Conservation (phyloP, 2,329 filamentous ascomycete genomes). For the Magnaporthales sp. region DNA sequence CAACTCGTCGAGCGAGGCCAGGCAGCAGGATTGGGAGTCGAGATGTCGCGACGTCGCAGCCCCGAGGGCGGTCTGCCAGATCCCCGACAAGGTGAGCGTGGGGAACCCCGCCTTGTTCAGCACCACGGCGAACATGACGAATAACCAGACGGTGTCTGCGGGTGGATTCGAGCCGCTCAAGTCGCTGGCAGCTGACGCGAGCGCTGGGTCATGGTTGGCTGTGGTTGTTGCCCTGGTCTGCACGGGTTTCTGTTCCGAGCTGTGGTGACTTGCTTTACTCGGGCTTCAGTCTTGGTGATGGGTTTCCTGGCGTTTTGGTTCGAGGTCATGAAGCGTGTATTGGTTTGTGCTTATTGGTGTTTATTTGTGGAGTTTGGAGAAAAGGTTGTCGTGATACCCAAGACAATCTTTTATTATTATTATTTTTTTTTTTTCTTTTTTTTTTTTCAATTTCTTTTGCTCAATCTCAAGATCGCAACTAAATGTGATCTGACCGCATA, state of each 20-base stretch:
- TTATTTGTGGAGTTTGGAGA: background rate
- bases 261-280: background rate
- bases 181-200: background rate
- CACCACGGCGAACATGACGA: slow-evolving; percentile 33
- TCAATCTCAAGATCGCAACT: too few relatives aligned
- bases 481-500: too few relatives aligned
- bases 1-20: slow-evolving; percentile 49
- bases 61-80: slow-evolving; percentile 33
- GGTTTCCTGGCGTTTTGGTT: background rate
- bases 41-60: slow-evolving; percentile 32
- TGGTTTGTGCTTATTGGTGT: background rate
- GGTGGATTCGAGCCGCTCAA: background rate
- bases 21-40: slow-evolving; percentile 27
- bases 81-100: slow-evolving; percentile 33
- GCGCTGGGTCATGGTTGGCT: background rate
- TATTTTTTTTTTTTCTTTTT: background rate
- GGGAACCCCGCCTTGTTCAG: slow-evolving; percentile 39
- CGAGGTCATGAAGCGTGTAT: background rate
- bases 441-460: background rate
- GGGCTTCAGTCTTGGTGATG: background rate
- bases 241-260: background rate
- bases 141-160: slow-evolving; percentile 33
- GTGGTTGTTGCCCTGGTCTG: background rate
- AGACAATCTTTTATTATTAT: background rate
- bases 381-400: background rate